A percentile compares a stretch with the other conserved stretches of the same genome.
phyloP scores from a whole-genome alignment of 345 rosid genomes.

The Physaria fendleri region DNA sequence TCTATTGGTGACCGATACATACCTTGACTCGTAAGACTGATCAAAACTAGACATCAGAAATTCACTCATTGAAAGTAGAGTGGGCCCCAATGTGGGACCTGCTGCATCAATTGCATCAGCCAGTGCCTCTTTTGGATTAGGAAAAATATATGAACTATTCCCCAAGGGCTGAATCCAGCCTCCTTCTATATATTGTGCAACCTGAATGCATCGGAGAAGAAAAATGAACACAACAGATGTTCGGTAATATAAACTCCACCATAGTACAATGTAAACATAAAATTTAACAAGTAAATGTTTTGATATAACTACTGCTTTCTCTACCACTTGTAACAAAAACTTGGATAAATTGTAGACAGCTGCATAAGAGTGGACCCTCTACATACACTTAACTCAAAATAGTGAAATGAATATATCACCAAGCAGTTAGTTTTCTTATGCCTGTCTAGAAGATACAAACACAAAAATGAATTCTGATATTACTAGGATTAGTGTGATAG shows the following conservation, averaged over 20 bases:
- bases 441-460: neutral
- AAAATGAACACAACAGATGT: constrained; percentile 3
- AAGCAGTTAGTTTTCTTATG: constrained; percentile 1
- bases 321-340: constrained; percentile 8
- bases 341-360: constrained; percentile 4
- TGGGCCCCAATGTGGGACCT: constrained; percentile 77
- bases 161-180: constrained; percentile 80
- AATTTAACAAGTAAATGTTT: neutral
- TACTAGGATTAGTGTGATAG: neutral
- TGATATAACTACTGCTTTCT: constrained; percentile 3
- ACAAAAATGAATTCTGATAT: neutral
- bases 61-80: constrained; percentile 90
- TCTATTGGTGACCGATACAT: constrained; percentile 10
- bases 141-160: constrained; percentile 61
- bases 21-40: constrained; percentile 95
- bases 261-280: neutral
- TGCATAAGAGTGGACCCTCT: neutral
- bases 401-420: neutral
- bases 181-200: constrained; percentile 50
- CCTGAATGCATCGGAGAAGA: constrained; percentile 38
- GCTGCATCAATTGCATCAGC: constrained; percentile 85
- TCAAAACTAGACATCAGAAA: constrained; percentile 90
- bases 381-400: neutral
- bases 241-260: constrained; percentile 5
- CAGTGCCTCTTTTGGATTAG: constrained; percentile 68